Evolutionary conservation across 352 stramenopile species (phyloP).

Genomic region (Thraustochytrium striatum): DNA sequence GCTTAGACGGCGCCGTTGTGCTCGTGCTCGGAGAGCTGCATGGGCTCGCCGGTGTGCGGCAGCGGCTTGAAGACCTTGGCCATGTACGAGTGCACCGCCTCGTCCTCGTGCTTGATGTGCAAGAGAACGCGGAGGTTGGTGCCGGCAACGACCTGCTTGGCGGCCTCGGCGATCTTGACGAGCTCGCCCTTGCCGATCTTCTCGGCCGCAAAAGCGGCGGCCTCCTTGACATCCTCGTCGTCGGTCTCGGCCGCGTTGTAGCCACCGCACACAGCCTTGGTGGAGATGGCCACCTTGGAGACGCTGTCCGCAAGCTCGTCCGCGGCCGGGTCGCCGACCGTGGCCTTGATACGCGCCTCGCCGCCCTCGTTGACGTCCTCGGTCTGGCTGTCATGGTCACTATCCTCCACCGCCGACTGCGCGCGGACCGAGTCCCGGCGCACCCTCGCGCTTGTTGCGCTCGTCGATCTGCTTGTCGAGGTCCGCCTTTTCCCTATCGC

Average conservation of each 20-base stretch:
- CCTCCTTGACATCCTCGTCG: constrained; percentile 20
- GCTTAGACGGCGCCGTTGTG: constrained; percentile 43
- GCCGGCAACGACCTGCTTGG: constrained; percentile 40
- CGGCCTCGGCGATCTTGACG: constrained; percentile 39
- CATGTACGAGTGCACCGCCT: constrained; percentile 21
- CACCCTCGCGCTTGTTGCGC: constrained; percentile 47
- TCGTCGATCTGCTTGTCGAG: constrained; percentile 47
- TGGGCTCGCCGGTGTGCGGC: constrained; percentile 18
- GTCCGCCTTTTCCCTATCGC: constrained; percentile 6
- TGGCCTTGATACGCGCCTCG: constrained; percentile 17
- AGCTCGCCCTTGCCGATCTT: constrained; percentile 39
- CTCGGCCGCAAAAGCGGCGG: constrained; percentile 27
- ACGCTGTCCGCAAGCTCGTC: constrained; percentile 14
- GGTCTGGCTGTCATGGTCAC: constrained; percentile 34
- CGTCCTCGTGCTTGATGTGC: constrained; percentile 45
- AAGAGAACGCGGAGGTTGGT: constrained; percentile 33
- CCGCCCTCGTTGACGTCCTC: constrained; percentile 14
- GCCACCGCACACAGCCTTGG: constrained; percentile 3
- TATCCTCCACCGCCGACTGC: constrained; percentile 31
- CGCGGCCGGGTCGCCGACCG: neutral
- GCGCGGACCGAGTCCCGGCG: constrained; percentile 3
- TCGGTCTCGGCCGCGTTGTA: constrained; percentile 14
- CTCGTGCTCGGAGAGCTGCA: constrained; percentile 32
- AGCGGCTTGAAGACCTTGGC: constrained; percentile 20
- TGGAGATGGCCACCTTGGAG: constrained; percentile 16